phyloP scores from a whole-genome alignment of 2,329 filamentous ascomycete genomes.

The Nectriaceae sp. region DNA sequence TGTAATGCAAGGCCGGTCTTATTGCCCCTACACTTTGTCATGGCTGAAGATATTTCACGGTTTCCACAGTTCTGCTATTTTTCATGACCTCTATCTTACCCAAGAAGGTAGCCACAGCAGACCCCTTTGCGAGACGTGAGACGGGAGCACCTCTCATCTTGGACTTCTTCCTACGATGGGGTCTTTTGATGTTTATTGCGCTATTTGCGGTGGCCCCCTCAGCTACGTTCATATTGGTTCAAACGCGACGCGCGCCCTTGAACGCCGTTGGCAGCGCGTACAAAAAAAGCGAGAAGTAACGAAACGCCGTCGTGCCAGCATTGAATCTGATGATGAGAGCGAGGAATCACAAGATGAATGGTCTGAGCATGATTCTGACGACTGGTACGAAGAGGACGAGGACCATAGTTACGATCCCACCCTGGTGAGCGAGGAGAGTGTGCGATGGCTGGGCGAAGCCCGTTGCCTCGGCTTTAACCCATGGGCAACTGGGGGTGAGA shows the following conservation, averaged over 20 bases:
- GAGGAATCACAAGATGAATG: neutral
- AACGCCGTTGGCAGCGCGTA: conserved; percentile 2
- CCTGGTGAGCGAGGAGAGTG: conserved; percentile 1
- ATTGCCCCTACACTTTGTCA: neutral
- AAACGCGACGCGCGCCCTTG: neutral
- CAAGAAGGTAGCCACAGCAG: neutral
- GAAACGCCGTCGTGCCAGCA: neutral
- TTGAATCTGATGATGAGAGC: neutral
- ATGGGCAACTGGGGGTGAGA: neutral
- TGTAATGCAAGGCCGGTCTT: neutral
- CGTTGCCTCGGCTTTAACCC: conserved; percentile 6
- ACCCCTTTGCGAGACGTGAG: neutral
- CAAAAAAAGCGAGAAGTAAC: neutral
- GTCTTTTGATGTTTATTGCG: conserved; percentile 9
- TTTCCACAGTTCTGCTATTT: no score
- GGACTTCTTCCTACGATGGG: conserved; percentile 4
- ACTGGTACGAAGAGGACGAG: conserved; percentile 8
- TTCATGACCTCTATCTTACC: neutral
- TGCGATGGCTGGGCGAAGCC: conserved; percentile 3
- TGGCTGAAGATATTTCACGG: no score
- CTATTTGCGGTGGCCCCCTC: conserved; percentile 10
- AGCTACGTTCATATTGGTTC: conserved; percentile 3
- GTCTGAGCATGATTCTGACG: neutral
- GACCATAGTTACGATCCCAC: conserved; percentile 8
- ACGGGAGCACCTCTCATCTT: neutral